phyloP scores from a whole-genome alignment of 306 rosid genomes.

The Pyrus bretschneideri region DNA sequence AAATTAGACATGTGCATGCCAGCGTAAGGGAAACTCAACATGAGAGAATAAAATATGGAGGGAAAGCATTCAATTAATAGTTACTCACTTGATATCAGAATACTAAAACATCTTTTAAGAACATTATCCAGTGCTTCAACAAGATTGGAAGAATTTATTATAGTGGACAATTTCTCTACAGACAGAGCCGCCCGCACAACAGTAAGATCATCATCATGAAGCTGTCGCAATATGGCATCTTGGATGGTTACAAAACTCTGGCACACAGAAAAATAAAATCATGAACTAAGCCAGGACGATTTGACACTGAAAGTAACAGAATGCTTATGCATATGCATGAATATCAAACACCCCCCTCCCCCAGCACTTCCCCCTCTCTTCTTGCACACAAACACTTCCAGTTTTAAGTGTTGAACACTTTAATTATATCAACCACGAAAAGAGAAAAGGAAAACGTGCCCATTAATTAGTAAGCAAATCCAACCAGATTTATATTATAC shows the following conservation, averaged over 20 bases:
- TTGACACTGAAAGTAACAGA: background rate
- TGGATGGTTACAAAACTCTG: conserved; percentile 60
- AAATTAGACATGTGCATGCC: background rate
- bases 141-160: conserved; percentile 47
- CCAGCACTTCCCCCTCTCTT: background rate
- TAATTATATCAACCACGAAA: too few species aligned
- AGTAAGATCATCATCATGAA: conserved; percentile 71
- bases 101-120: conserved; percentile 51
- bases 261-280: conserved; percentile 14
- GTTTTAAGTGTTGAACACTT: too few species aligned
- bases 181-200: conserved; percentile 70
- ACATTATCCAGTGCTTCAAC: conserved; percentile 48
- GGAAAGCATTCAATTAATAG: background rate
- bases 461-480: too few species aligned
- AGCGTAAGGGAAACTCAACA: background rate
- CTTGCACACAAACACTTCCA: too few species aligned
- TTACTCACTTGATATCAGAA: conserved; percentile 49
- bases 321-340: background rate
- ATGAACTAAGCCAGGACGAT: background rate
- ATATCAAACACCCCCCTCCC: background rate
- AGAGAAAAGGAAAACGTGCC: too few species aligned
- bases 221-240: conserved; percentile 66
- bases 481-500: too few species aligned
- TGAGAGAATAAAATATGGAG: background rate
- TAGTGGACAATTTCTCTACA: conserved; percentile 49